A percentile compares a stretch with the other conserved stretches of the same genome.
Evolutionary conservation across 148 eudicot genomes (phyloP).

Genomic region (Limonium bicolor): DNA sequence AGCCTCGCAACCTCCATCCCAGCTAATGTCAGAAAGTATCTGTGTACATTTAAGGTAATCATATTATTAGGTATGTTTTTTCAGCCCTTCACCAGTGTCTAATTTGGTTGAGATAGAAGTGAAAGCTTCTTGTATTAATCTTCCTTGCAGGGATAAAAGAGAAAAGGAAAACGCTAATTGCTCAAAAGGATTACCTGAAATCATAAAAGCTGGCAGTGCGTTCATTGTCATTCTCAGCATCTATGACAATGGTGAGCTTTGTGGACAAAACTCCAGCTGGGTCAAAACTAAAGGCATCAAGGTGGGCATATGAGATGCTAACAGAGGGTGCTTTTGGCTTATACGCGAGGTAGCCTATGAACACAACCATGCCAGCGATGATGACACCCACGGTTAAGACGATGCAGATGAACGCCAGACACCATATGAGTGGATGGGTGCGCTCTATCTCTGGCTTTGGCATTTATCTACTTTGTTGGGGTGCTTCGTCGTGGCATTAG

Average conservation of each 20-base stretch:
- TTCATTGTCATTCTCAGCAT: constrained; percentile 48
- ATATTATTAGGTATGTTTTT: no score
- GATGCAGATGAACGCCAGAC: constrained; percentile 46
- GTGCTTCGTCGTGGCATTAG: no score
- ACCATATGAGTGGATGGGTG: constrained; percentile 54
- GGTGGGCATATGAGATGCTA: constrained; percentile 29
- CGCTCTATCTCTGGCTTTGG: not conserved
- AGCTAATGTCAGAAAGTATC: constrained; percentile 23
- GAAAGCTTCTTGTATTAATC: no score
- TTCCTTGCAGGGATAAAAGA: not conserved
- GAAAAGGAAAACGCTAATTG: no score
- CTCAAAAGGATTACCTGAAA: no score
- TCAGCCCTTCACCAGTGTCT: no score
- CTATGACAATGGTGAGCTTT: constrained; percentile 23
- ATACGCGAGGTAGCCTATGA: constrained; percentile 38
- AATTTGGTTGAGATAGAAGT: no score
- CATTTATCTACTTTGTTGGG: not conserved
- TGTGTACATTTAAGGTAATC: no score
- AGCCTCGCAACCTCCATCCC: constrained; percentile 32
- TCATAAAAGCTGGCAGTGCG: constrained; percentile 48
- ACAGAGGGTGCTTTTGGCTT: constrained; percentile 46
- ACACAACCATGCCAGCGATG: constrained; percentile 35
- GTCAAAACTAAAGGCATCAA: constrained; percentile 27
- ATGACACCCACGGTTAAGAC: constrained; percentile 32
- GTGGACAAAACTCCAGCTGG: constrained; percentile 35